phyloP scores from a whole-genome alignment of 805 yeast genomes.

The Wickerhamiella azyma region DNA sequence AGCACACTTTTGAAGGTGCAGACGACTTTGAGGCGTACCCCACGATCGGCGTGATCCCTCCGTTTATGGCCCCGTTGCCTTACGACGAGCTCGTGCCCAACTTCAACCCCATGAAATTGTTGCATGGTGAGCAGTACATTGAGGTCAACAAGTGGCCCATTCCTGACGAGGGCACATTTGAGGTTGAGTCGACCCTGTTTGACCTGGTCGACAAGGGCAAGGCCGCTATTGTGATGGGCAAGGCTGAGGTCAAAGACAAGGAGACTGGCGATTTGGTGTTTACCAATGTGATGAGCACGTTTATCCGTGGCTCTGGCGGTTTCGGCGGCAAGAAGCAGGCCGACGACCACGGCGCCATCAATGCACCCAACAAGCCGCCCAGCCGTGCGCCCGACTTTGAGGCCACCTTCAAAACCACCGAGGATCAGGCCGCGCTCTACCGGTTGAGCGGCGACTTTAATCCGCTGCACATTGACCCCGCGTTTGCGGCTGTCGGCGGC shows the following conservation, averaged over 20 bases:
- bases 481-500: conserved; percentile 73
- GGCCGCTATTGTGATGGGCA: conserved; percentile 64
- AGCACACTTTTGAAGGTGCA: conserved; percentile 66
- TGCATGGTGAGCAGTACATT: conserved; percentile 92
- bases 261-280: conserved; percentile 56
- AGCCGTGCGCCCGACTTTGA: conserved; percentile 52
- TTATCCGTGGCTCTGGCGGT: conserved; percentile 59
- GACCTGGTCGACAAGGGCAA: conserved; percentile 74
- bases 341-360: conserved; percentile 46
- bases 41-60: conserved; percentile 80
- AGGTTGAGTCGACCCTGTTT: conserved; percentile 51
- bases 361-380: conserved; percentile 51
- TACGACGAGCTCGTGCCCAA: conserved; percentile 53
- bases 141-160: conserved; percentile 64
- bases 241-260: conserved; percentile 59
- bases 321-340: conserved; percentile 39
- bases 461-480: conserved; percentile 91
- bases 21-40: conserved; percentile 75
- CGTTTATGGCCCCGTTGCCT: conserved; percentile 50
- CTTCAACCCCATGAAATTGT: conserved; percentile 76
- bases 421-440: conserved; percentile 77
- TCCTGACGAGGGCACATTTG: conserved; percentile 53
- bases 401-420: conserved; percentile 40
- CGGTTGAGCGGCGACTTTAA: conserved; percentile 88
- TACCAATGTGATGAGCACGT: conserved; percentile 71